Percentiles rank a stretch among this genome's conserved stretches.
Conservation (phyloP, 192 early-diverging fungal genomes). For the Geranomyces michiganensis region DNA sequence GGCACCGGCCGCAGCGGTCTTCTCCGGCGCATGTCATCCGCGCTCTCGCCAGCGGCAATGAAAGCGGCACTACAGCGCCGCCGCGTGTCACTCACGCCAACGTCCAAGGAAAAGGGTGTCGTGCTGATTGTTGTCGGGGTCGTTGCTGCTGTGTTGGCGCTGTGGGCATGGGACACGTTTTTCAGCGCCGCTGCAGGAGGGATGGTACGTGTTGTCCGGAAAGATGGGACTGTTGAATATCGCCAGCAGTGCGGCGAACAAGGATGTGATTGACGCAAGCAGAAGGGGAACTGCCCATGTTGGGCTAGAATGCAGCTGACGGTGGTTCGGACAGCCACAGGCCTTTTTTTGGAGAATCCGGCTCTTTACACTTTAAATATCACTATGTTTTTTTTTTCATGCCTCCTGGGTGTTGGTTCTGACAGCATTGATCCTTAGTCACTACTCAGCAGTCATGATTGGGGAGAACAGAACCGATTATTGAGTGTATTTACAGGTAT, state of each 20-base stretch:
- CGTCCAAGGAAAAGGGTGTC: conserved; percentile 7
- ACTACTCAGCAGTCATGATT: no score
- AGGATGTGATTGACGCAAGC: conserved; percentile 5
- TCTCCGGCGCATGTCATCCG: not conserved
- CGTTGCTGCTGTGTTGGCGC: not conserved
- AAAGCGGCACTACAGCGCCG: not conserved
- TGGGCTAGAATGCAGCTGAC: no score
- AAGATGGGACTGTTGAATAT: not conserved
- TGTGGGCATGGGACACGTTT: not conserved
- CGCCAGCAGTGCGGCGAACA: not conserved
- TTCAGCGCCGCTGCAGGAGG: not conserved
- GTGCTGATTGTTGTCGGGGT: not conserved
- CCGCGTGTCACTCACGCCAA: conserved; percentile 4
- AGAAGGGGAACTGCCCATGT: no score
- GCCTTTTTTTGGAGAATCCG: no score
- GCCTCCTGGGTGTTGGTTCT: no score
- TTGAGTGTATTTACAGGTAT: no score
- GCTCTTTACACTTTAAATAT: no score
- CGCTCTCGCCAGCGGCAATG: not conserved
- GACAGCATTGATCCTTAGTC: no score
- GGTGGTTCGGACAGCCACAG: no score
- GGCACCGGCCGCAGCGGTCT: not conserved
- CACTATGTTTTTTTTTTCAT: no score
- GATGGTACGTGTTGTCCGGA: not conserved
- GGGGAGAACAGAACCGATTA: no score